Evolutionary conservation across 768 basidiomycete species (phyloP).

Genomic region (Pisolithus orientalis): DNA sequence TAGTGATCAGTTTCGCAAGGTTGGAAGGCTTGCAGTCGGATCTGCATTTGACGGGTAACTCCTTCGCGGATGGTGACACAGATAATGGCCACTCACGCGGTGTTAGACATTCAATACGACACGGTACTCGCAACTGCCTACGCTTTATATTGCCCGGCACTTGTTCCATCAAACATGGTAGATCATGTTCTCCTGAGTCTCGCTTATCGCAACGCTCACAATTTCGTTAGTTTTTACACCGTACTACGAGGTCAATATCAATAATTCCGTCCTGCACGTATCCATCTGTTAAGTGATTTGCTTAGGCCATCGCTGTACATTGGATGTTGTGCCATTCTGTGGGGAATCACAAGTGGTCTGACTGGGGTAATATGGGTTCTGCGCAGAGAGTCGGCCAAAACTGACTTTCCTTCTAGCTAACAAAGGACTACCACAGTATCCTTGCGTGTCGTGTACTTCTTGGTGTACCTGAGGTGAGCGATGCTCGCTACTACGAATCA

Average conservation of each 20-base stretch:
- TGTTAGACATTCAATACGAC: slow-evolving; percentile 46
- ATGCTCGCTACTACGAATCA: not conserved
- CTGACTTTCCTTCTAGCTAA: slow-evolving; percentile 31
- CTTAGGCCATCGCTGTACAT: slow-evolving; percentile 58
- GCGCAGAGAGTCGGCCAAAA: not conserved
- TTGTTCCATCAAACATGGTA: slow-evolving; percentile 28
- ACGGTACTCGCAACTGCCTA: slow-evolving; percentile 50
- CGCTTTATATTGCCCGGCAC: slow-evolving; percentile 59
- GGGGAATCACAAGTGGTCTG: slow-evolving; percentile 58
- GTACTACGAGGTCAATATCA: slow-evolving; percentile 38
- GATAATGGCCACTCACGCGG: not conserved
- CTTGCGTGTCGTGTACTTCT: slow-evolving; percentile 54
- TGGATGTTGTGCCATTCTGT: slow-evolving; percentile 50
- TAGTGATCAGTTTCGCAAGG: slow-evolving; percentile 43
- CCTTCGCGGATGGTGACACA: not conserved
- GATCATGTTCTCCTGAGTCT: not conserved
- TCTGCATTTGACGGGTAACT: slow-evolving; percentile 37
- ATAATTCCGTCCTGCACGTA: not conserved
- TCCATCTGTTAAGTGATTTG: not conserved
- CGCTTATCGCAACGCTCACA: not conserved
- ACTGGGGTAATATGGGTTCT: slow-evolving; percentile 41
- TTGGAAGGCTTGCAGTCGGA: slow-evolving; percentile 47
- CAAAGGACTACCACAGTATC: slow-evolving; percentile 51
- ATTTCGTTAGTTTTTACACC: slow-evolving; percentile 44
- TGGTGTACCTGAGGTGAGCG: slow-evolving; percentile 49